Evolutionary conservation across 805 yeast genomes (phyloP).

Genomic region (Blastobotrys parvus): DNA sequence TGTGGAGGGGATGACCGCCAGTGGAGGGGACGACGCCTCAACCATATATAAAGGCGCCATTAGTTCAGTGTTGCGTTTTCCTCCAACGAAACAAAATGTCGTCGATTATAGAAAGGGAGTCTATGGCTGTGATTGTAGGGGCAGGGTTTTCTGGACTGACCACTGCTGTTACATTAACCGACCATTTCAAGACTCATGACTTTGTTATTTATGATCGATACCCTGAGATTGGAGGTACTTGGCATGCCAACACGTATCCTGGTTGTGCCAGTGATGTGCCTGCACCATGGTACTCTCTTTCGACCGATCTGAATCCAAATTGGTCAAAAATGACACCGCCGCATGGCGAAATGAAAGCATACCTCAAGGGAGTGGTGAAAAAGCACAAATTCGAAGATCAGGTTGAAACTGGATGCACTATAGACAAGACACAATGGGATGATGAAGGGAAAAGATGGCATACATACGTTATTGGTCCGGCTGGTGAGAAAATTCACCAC

Average conservation of each 20-base stretch:
- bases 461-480: slow-evolving; percentile 3
- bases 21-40: too few species aligned
- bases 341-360: slow-evolving; percentile 10
- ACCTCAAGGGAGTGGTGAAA: slow-evolving; percentile 9
- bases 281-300: slow-evolving; percentile 15
- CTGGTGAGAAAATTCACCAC: slow-evolving; percentile 8
- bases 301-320: slow-evolving; percentile 15
- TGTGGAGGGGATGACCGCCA: too few species aligned
- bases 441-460: slow-evolving; percentile 9
- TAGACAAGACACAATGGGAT: slow-evolving; percentile 11
- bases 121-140: slow-evolving; percentile 6
- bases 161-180: slow-evolving; percentile 6
- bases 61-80: too few species aligned
- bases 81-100: too few species aligned
- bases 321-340: slow-evolving; percentile 14
- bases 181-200: slow-evolving; percentile 9
- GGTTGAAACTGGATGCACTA: slow-evolving; percentile 6
- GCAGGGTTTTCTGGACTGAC: slow-evolving; percentile 11
- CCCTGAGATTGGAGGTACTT: slow-evolving; percentile 17
- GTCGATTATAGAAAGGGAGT: too few species aligned
- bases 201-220: slow-evolving; percentile 12
- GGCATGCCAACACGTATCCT: slow-evolving; percentile 18
- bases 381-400: slow-evolving; percentile 7
- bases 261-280: slow-evolving; percentile 18
- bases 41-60: too few species aligned